phyloP scores from a whole-genome alignment of 345 rosid genomes.

The Bruguiera sexangula region DNA sequence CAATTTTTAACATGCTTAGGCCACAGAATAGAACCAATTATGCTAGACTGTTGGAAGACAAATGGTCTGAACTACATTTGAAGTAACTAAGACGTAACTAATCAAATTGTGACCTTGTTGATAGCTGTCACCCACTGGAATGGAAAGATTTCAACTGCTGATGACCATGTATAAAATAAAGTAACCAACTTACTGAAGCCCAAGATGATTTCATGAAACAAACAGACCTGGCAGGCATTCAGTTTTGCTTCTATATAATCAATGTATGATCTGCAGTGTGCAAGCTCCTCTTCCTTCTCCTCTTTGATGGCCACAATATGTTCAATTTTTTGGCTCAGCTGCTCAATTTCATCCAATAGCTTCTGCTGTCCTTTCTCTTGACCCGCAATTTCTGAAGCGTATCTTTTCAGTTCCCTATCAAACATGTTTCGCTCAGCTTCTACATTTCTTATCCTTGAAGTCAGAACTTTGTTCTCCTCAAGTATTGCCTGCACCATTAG shows the following conservation, averaged over 20 bases:
- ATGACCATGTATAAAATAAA: too few relatives aligned
- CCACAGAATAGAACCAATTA: too few relatives aligned
- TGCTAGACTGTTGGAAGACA: too few relatives aligned
- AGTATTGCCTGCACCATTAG: slow-evolving; percentile 3
- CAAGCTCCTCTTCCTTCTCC: slow-evolving; percentile 15
- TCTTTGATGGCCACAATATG: slow-evolving; percentile 5
- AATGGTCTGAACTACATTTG: too few relatives aligned
- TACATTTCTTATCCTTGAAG: slow-evolving; percentile 1
- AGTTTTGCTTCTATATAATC: slow-evolving; percentile 13
- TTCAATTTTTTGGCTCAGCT: slow-evolving; percentile 8
- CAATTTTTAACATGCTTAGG: too few relatives aligned
- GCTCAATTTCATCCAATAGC: not conserved
- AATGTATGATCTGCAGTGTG: not conserved
- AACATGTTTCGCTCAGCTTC: slow-evolving; percentile 1
- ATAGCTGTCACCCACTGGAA: too few relatives aligned
- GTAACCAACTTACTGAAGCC: not conserved
- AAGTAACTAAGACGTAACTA: too few relatives aligned
- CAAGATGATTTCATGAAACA: not conserved
- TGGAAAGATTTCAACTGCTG: too few relatives aligned
- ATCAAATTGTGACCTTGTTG: too few relatives aligned
- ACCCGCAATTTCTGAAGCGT: not conserved
- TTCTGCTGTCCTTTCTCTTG: too few relatives aligned
- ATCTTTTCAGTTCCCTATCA: slow-evolving; percentile 1
- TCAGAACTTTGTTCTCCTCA: slow-evolving; percentile 10
- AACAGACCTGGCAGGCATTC: slow-evolving; percentile 13